Evolutionary conservation across 2,329 filamentous ascomycete genomes (phyloP).

Genomic region (Aspergillus sp.): DNA sequence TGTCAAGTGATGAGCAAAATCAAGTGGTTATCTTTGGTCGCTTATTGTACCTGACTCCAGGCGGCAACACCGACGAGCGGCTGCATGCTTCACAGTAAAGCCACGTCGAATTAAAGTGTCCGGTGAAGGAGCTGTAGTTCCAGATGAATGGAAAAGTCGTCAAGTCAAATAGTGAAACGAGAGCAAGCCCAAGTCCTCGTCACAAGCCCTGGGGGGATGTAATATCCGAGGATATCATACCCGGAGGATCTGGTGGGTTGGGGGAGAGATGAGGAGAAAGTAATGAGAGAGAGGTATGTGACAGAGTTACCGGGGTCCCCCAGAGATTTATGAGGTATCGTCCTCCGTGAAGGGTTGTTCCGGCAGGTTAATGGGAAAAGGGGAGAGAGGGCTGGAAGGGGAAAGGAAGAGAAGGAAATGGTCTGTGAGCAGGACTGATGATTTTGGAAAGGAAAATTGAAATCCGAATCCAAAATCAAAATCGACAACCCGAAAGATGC

Average conservation of each 20-base stretch:
- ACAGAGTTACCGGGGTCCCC: not conserved
- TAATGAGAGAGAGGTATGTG: not conserved
- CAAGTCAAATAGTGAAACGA: not conserved
- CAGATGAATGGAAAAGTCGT: not conserved
- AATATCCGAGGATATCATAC: not conserved
- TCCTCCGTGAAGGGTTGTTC: not conserved
- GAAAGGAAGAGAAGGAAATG: not conserved
- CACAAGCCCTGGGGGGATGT: not conserved
- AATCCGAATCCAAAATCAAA: too few species aligned
- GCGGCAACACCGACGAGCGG: constrained; percentile 8
- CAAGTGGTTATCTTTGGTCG: not conserved
- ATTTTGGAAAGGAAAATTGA: not conserved
- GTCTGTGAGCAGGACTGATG: constrained; percentile 5
- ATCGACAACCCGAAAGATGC: not conserved
- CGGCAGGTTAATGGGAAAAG: constrained; percentile 2
- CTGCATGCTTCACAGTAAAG: constrained; percentile 2
- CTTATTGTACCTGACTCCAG: constrained; percentile 5
- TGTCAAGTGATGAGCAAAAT: constrained; percentile 13
- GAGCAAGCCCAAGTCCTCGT: not conserved
- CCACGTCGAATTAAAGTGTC: not conserved
- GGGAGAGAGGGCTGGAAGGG: constrained; percentile 2
- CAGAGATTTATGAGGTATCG: constrained; percentile 1
- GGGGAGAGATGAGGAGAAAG: not conserved
- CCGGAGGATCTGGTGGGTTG: not conserved
- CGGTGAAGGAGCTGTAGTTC: not conserved